Evolutionary conservation across 108 stramenopile species (phyloP).

Genomic region (Nitzschia sp.): DNA sequence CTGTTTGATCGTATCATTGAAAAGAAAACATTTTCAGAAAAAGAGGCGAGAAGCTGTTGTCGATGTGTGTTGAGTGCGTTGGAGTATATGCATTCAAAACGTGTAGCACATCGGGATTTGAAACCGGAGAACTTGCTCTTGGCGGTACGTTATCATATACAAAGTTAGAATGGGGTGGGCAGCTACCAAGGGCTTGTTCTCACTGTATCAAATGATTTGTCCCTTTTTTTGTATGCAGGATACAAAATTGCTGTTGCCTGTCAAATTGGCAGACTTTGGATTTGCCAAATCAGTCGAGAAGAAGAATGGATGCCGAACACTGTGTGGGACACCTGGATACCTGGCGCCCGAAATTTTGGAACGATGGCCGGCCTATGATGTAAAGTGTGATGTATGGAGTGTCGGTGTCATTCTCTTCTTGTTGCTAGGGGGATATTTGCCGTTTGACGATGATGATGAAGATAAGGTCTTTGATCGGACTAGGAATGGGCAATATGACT

Average conservation of each 20-base stretch:
- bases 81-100: slow-evolving; percentile 79
- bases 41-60: slow-evolving; percentile 63
- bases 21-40: slow-evolving; percentile 75
- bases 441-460: slow-evolving; percentile 80
- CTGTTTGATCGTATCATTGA: slow-evolving; percentile 92
- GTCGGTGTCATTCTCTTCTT: slow-evolving; percentile 96
- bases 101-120: slow-evolving; percentile 76
- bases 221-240: slow-evolving; percentile 3
- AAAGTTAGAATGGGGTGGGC: too few relatives aligned
- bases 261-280: slow-evolving; percentile 99
- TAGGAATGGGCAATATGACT: slow-evolving; percentile 54
- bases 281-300: slow-evolving; percentile 77
- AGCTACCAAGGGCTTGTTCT: neutral
- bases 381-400: slow-evolving; percentile 95
- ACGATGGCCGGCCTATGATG: slow-evolving; percentile 86
- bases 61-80: slow-evolving; percentile 71
- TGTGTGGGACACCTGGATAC: slow-evolving; percentile 97
- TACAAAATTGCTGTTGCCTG: slow-evolving; percentile 34
- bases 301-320: slow-evolving; percentile 81
- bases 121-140: slow-evolving; percentile 72
- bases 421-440: slow-evolving; percentile 91
- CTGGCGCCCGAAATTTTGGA: slow-evolving; percentile 96
- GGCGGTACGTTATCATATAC: slow-evolving; percentile 47
- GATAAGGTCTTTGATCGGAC: slow-evolving; percentile 59
- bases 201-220: neutral